Evolutionary conservation across 257 asterid genomes (phyloP).

Genomic region (Craterostigma plantagineum): DNA sequence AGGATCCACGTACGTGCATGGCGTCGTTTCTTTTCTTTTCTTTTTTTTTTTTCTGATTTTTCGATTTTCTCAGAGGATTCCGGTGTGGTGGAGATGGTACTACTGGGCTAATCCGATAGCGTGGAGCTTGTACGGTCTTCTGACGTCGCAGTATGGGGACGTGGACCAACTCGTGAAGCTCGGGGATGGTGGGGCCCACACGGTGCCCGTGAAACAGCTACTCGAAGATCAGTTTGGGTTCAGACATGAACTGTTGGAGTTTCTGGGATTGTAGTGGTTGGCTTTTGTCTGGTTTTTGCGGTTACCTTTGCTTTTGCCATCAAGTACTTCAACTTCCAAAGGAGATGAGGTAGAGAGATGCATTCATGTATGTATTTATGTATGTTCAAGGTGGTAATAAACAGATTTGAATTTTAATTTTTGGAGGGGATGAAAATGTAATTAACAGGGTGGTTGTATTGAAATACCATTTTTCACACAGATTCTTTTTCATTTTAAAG

Average conservation of each 20-base stretch:
- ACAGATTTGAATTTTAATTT: no score
- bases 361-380: no score
- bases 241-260: conserved; percentile 48
- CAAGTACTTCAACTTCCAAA: conserved; percentile 60
- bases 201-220: conserved; percentile 34
- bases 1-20: no score
- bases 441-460: no score
- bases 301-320: conserved; percentile 55
- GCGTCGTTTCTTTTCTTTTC: no score
- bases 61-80: conserved; percentile 42
- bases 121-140: conserved; percentile 73
- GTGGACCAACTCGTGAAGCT: conserved; percentile 25
- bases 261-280: conserved; percentile 40
- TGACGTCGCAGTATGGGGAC: conserved; percentile 76
- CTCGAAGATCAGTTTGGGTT: conserved; percentile 47
- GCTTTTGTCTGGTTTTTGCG: conserved; percentile 49
- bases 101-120: conserved; percentile 86
- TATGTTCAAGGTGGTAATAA: conserved; percentile 9
- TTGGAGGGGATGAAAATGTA: no score
- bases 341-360: conserved; percentile 22
- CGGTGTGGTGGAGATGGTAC: conserved; percentile 96
- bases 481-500: no score
- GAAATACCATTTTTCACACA: no score
- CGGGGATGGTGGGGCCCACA: conserved; percentile 25
- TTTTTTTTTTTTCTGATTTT: background rate